Evolutionary conservation across 805 yeast species (phyloP), one percentile per base, ranked within the genome.

Genomic region (Cyberlindnera lachancei): DNA sequence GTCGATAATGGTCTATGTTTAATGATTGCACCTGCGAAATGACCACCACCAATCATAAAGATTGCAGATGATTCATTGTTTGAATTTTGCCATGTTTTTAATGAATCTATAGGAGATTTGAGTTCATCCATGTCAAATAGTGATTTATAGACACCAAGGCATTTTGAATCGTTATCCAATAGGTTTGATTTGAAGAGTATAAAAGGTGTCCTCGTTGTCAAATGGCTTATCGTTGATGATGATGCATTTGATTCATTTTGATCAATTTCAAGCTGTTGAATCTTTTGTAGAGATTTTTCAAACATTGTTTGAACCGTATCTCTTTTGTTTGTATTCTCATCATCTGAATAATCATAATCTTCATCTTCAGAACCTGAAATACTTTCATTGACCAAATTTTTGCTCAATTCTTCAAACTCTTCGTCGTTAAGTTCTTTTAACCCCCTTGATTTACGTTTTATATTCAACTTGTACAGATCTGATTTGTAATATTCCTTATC

Each of bases 1-100:
- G 70, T 66, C 24, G 63, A 64, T 31, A 63, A 61, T 16, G 73
- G 79, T 30, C 64, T 64, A 49, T 88, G 96, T 2, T 86, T 75
- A 7, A 92, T 67, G 26, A 92, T 81, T 0, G 96, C 96, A 14
- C 92, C 98, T 0, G 97, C 95, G 63, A 92, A 92, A 59, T 92
- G 96, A 25, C 98, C 98, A 27, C 97, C 96, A 12, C 96, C 96
- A 33, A 92, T 73, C 95, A 92, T 85, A 44, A 92, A 72, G 10
- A 92, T 56, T 1, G 94, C 94, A 5, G 95, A 83, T 27, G 67
- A 66, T 4, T 61, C 59, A 0, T 47, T 39, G 8, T 22, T 28
- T 7, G 36, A 21, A 2, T 28, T 24, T 35, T 47, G 63, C 68
- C 68, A 68, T 19, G 45, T 29, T 18, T 50, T 46, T n/a, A 84